Evolutionary conservation across 2,329 filamentous ascomycete genomes (phyloP).

Genomic region (Leptographium flavum): DNA sequence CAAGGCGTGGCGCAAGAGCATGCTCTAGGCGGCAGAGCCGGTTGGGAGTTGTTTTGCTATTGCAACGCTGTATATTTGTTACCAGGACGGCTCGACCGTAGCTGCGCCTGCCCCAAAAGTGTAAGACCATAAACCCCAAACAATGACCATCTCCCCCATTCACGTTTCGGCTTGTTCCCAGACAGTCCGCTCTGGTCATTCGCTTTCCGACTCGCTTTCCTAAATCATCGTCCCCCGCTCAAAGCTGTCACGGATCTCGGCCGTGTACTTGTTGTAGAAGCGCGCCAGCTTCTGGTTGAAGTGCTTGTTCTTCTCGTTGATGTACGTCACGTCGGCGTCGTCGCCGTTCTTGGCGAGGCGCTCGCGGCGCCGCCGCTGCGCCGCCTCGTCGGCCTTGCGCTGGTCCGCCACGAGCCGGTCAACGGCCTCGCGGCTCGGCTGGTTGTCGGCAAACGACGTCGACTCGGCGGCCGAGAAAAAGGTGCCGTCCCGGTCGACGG

Average conservation of each 20-base stretch:
- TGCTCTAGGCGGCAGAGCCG: slow-evolving; percentile 46
- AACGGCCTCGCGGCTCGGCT: slow-evolving; percentile 73
- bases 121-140: too few relatives aligned
- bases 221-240: slow-evolving; percentile 74
- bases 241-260: slow-evolving; percentile 93
- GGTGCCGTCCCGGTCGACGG: slow-evolving; percentile 77
- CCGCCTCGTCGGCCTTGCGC: slow-evolving; percentile 72
- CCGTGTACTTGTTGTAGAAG: slow-evolving; percentile 98
- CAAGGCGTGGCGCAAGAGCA: slow-evolving; percentile 76
- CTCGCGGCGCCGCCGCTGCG: slow-evolving; percentile 75
- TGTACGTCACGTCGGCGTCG: slow-evolving; percentile 88
- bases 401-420: slow-evolving; percentile 79
- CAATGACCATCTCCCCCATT: too few relatives aligned
- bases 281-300: slow-evolving; percentile 94
- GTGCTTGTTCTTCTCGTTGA: slow-evolving; percentile 99
- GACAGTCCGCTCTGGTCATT: background rate
- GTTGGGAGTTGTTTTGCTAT: background rate
- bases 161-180: too few relatives aligned
- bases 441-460: slow-evolving; percentile 68
- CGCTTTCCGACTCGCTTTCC: background rate
- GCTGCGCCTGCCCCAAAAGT: too few relatives aligned
- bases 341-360: slow-evolving; percentile 66
- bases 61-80: too few relatives aligned
- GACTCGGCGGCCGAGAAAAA: slow-evolving; percentile 75
- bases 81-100: too few relatives aligned